phyloP scores from a whole-genome alignment of 116 monocot species.

The Cymodocea nodosa region DNA sequence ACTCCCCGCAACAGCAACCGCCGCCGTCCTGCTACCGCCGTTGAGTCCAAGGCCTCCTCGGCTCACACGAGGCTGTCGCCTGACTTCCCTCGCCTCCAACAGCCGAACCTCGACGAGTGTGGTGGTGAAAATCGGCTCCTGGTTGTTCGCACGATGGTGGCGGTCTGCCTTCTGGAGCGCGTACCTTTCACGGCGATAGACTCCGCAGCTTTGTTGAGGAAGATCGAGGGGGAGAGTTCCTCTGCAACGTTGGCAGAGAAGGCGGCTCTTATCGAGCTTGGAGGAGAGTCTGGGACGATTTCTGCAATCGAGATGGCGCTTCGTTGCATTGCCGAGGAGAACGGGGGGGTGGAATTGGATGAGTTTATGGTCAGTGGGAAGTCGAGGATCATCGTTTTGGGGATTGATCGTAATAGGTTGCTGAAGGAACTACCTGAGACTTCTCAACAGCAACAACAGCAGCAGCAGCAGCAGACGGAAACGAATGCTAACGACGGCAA shows the following conservation, averaged over 20 bases:
- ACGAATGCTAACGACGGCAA: constrained; percentile 10
- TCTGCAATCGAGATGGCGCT: constrained; percentile 63
- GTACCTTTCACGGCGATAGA: constrained; percentile 78
- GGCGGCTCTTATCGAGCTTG: constrained; percentile 56
- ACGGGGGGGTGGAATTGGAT: constrained; percentile 63
- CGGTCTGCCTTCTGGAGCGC: constrained; percentile 80
- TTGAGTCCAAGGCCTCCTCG: not conserved
- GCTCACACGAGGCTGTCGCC: not conserved
- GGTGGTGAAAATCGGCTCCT: constrained; percentile 30
- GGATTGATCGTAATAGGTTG: constrained; percentile 67
- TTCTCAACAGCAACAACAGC: constrained; percentile 22
- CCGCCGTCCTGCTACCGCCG: not conserved
- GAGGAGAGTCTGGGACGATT: constrained; percentile 46
- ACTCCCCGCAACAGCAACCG: constrained; percentile 4
- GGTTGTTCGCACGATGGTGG: constrained; percentile 72
- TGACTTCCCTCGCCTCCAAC: constrained; percentile 16
- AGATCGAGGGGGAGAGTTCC: constrained; percentile 59
- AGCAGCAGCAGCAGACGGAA: constrained; percentile 3
- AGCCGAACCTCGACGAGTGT: constrained; percentile 20
- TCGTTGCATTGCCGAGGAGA: constrained; percentile 56
- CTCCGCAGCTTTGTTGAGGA: constrained; percentile 50
- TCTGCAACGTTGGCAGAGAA: constrained; percentile 53
- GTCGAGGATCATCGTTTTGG: constrained; percentile 61
- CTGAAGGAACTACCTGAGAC: constrained; percentile 83
- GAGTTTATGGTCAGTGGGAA: constrained; percentile 63